A percentile compares a stretch with the other conserved stretches of the same genome.
Conservation (phyloP, 1,139 yeast genomes). For the Suhomyces panamericanus region DNA sequence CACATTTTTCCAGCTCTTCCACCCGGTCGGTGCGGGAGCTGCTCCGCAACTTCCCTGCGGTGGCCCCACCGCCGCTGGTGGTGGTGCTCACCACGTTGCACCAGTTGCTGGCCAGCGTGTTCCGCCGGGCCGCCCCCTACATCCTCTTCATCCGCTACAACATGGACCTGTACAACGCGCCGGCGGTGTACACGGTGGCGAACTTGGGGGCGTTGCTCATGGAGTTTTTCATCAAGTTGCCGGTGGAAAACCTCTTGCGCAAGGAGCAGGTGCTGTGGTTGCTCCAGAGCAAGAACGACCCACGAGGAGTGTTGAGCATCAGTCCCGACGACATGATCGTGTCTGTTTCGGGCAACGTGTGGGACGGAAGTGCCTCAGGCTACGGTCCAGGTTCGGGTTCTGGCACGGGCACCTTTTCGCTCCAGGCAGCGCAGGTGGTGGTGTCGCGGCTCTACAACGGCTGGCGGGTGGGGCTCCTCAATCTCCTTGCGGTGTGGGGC, state of each 20-base stretch:
- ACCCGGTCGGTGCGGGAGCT: slow-evolving; percentile 43
- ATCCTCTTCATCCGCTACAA: slow-evolving; percentile 64
- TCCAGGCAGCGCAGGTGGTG: slow-evolving; percentile 28
- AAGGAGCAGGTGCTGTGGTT: slow-evolving; percentile 78
- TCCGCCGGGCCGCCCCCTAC: slow-evolving; percentile 73
- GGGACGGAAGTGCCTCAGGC: not conserved
- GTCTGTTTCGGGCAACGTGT: slow-evolving; percentile 24
- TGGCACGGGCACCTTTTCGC: not conserved
- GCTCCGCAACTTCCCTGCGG: slow-evolving; percentile 40
- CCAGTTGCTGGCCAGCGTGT: slow-evolving; percentile 59
- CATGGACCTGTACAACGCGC: slow-evolving; percentile 67
- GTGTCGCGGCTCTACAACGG: slow-evolving; percentile 64
- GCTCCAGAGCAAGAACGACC: slow-evolving; percentile 38
- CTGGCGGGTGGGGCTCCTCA: slow-evolving; percentile 84
- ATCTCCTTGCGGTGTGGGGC: slow-evolving; percentile 84
- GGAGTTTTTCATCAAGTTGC: slow-evolving; percentile 76
- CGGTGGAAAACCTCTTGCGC: slow-evolving; percentile 81
- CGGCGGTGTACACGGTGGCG: slow-evolving; percentile 52
- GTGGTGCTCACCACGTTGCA: slow-evolving; percentile 60
- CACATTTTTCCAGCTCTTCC: slow-evolving; percentile 40
- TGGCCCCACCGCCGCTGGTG: slow-evolving; percentile 56
- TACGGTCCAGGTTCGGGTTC: not conserved
- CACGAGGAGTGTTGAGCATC: slow-evolving; percentile 37
- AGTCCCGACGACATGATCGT: slow-evolving; percentile 54
- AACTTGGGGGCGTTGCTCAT: slow-evolving; percentile 59